Evolutionary conservation across 495 filamentous ascomycete species (phyloP).

Genomic region (Aspergillus steynii): DNA sequence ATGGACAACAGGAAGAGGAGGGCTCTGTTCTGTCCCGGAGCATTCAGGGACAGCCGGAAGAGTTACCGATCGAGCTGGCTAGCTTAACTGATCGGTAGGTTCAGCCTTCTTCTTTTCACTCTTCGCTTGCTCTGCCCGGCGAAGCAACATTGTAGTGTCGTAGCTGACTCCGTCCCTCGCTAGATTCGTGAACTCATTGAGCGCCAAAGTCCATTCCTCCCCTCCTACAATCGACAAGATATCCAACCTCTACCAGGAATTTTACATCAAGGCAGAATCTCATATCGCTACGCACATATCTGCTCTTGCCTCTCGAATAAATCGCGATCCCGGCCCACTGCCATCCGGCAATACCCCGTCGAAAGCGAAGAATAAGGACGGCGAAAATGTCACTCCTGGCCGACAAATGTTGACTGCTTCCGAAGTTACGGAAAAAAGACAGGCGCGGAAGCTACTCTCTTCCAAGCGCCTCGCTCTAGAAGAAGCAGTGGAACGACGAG

Average conservation of each 20-base stretch:
- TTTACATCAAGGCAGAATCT: slow-evolving; percentile 79
- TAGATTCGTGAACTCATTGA: slow-evolving; percentile 90
- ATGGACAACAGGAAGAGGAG: slow-evolving; percentile 45
- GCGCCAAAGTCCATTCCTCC: slow-evolving; percentile 79
- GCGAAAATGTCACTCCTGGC: slow-evolving; percentile 41
- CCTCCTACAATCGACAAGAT: slow-evolving; percentile 84
- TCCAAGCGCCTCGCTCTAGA: slow-evolving; percentile 75
- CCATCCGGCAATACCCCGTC: slow-evolving; percentile 43
- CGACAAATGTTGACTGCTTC: slow-evolving; percentile 91
- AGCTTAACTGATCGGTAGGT: slow-evolving; percentile 84
- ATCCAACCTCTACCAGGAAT: slow-evolving; percentile 88
- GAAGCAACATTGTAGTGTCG: neutral
- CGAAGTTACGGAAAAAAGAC: slow-evolving; percentile 77
- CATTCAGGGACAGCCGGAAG: slow-evolving; percentile 67
- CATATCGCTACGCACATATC: slow-evolving; percentile 89
- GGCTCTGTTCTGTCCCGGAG: slow-evolving; percentile 44
- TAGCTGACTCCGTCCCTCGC: slow-evolving; percentile 4
- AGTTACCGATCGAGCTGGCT: slow-evolving; percentile 88
- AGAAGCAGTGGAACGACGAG: slow-evolving; percentile 86
- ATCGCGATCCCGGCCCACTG: slow-evolving; percentile 53
- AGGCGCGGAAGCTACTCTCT: slow-evolving; percentile 73
- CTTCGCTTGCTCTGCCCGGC: neutral
- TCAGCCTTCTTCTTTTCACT: slow-evolving; percentile 1
- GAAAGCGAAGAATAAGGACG: slow-evolving; percentile 24
- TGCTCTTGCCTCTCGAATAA: slow-evolving; percentile 71